Evolutionary conservation across 2,329 filamentous ascomycete species (phyloP).

Genomic region (Penicillium sp.): DNA sequence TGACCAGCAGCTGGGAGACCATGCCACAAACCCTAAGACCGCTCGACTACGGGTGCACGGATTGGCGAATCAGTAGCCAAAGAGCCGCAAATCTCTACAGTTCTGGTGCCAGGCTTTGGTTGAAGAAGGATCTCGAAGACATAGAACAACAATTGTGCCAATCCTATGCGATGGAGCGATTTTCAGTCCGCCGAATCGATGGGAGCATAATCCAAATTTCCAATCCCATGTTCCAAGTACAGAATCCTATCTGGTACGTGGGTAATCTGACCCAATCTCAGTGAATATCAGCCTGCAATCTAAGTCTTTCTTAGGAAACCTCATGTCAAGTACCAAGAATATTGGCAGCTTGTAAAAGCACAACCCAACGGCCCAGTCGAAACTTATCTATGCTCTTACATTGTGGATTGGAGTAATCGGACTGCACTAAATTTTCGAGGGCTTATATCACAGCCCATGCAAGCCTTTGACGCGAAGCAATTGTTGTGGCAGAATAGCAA

Average conservation of each 20-base stretch:
- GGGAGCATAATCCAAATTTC: conserved; percentile 21
- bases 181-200: conserved; percentile 22
- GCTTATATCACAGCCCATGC: conserved; percentile 19
- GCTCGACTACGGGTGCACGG: conserved; percentile 20
- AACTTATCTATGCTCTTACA: conserved; percentile 22
- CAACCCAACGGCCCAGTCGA: conserved; percentile 19
- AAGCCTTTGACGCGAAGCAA: conserved; percentile 21
- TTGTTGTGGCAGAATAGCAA: conserved; percentile 21
- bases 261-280: conserved; percentile 11
- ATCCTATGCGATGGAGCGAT: conserved; percentile 18
- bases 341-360: conserved; percentile 20
- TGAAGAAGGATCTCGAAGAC: conserved; percentile 20
- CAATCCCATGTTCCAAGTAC: conserved; percentile 21
- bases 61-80: conserved; percentile 23
- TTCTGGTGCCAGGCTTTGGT: conserved; percentile 20
- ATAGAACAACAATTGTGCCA: conserved; percentile 22
- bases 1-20: conserved; percentile 14
- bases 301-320: conserved; percentile 20
- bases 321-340: conserved; percentile 21
- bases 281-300: conserved; percentile 8
- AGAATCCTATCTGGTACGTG: conserved; percentile 23
- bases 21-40: conserved; percentile 16
- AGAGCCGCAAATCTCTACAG: conserved; percentile 20
- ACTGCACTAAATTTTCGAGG: conserved; percentile 21
- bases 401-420: conserved; percentile 23